Evolutionary conservation across 2,329 filamentous ascomycete genomes (phyloP).

Genomic region (Sarocladium brachiariae): DNA sequence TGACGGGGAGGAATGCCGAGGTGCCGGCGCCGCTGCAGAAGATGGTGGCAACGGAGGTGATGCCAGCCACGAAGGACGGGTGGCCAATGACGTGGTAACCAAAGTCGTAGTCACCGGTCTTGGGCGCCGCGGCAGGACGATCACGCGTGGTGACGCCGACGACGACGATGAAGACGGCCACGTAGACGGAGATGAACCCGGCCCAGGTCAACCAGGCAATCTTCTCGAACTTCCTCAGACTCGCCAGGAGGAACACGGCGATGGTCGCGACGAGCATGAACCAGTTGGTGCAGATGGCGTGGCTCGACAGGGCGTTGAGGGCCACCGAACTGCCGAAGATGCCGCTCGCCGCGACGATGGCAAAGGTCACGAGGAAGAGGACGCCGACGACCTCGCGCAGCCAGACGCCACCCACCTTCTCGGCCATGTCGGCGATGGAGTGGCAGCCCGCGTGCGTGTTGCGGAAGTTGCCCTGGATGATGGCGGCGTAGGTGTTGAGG

Average conservation of each 20-base stretch:
- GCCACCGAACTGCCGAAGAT: constrained; percentile 53
- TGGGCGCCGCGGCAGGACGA: constrained; percentile 53
- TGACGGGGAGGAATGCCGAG: constrained; percentile 56
- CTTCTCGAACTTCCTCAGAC: constrained; percentile 50
- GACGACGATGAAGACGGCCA: constrained; percentile 22
- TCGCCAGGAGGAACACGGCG: constrained; percentile 41
- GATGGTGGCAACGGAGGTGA: constrained; percentile 51
- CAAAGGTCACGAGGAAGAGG: constrained; percentile 51
- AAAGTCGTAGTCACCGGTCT: constrained; percentile 51
- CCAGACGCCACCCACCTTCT: constrained; percentile 44
- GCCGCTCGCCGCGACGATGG: constrained; percentile 49
- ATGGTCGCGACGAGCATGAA: constrained; percentile 47
- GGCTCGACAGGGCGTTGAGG: constrained; percentile 52
- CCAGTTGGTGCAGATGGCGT: constrained; percentile 52
- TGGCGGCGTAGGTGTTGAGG: constrained; percentile 33
- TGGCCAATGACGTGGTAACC: constrained; percentile 50
- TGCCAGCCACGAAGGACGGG: constrained; percentile 51
- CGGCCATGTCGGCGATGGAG: constrained; percentile 47
- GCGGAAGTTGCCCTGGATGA: constrained; percentile 32
- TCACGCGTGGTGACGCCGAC: constrained; percentile 50
- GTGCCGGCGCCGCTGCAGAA: constrained; percentile 54
- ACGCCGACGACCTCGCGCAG: constrained; percentile 46
- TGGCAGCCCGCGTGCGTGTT: constrained; percentile 31
- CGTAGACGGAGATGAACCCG: constrained; percentile 29
- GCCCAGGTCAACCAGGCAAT: constrained; percentile 55